A percentile compares a stretch with the other conserved stretches of the same genome.
Evolutionary conservation across 2,329 filamentous ascomycete genomes (phyloP).

Genomic region (Aspergillus oerlinghausenensis): DNA sequence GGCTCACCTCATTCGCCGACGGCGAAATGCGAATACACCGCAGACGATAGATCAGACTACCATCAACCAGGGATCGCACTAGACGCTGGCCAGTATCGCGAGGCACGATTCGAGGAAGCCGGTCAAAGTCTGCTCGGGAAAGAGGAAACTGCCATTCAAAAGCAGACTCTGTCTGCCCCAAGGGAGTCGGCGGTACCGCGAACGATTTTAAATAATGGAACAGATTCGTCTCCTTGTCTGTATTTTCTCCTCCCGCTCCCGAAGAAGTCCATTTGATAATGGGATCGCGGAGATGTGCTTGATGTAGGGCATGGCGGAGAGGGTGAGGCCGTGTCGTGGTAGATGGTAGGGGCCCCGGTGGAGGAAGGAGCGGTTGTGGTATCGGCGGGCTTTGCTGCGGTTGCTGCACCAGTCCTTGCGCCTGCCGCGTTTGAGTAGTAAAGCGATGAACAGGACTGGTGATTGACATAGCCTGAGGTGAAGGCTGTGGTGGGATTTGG

Average conservation of each 20-base stretch:
- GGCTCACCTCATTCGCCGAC: slow-evolving; percentile 28
- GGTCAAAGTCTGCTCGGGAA: slow-evolving; percentile 21
- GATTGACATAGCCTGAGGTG: background rate
- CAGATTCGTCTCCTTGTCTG: slow-evolving; percentile 24
- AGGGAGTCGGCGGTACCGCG: slow-evolving; percentile 24
- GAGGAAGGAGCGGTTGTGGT: slow-evolving; percentile 33
- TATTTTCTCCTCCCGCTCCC: slow-evolving; percentile 13
- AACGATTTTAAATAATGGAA: slow-evolving; percentile 36
- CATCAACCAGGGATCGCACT: slow-evolving; percentile 41
- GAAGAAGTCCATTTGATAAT: slow-evolving; percentile 32
- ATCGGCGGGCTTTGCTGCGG: background rate
- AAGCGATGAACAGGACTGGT: background rate
- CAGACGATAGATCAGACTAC: slow-evolving; percentile 61
- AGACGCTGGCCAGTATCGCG: slow-evolving; percentile 19
- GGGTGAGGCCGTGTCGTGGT: slow-evolving; percentile 44
- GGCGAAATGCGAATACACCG: slow-evolving; percentile 55
- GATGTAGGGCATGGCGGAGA: slow-evolving; percentile 51
- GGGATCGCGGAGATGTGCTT: slow-evolving; percentile 55
- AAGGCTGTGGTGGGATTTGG: background rate
- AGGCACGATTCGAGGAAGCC: slow-evolving; percentile 25
- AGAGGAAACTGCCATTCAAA: slow-evolving; percentile 37
- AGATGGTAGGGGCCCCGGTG: slow-evolving; percentile 24
- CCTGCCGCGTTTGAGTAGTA: background rate
- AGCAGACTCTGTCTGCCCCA: slow-evolving; percentile 22
- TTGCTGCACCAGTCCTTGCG: background rate